Evolutionary conservation across 2,329 filamentous ascomycete species (phyloP).

Genomic region (Furcasterigmium furcatum): DNA sequence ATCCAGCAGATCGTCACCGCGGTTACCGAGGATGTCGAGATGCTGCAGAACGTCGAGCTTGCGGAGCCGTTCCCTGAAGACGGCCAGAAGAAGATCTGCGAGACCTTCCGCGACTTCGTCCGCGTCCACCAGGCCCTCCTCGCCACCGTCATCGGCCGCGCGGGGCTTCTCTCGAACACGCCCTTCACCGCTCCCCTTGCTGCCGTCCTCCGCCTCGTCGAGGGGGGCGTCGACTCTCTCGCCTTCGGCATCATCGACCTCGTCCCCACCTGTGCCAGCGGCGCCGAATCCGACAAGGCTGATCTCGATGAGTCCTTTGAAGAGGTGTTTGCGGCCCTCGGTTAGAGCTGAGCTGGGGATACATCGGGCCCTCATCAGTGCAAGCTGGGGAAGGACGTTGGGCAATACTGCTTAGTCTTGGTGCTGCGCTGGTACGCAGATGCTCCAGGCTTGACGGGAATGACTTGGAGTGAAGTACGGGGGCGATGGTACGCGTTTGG

Average conservation of each 20-base stretch:
- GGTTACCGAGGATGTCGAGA: constrained; percentile 1
- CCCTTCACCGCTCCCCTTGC: constrained; percentile 10
- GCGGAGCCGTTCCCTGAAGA: constrained; percentile 3
- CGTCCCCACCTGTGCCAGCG: constrained; percentile 11
- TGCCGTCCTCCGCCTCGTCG: constrained; percentile 12
- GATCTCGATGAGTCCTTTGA: constrained; percentile 2
- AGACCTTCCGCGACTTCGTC: constrained; percentile 10
- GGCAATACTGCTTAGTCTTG: too few relatives aligned
- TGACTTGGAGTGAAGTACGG: too few relatives aligned
- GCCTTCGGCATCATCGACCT: constrained; percentile 11
- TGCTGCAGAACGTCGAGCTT: not conserved
- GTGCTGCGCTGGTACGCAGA: too few relatives aligned
- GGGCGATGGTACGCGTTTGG: too few relatives aligned
- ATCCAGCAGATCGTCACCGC: constrained; percentile 6
- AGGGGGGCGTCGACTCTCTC: constrained; percentile 13
- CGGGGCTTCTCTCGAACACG: constrained; percentile 7
- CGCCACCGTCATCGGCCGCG: constrained; percentile 12
- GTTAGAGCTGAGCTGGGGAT: too few relatives aligned
- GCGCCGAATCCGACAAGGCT: constrained; percentile 4
- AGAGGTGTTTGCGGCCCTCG: not conserved
- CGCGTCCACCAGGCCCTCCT: constrained; percentile 14
- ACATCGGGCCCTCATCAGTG: too few relatives aligned
- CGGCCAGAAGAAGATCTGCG: constrained; percentile 12
- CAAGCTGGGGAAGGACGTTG: too few relatives aligned
- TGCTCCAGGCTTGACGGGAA: too few relatives aligned